Evolutionary conservation across 2,329 filamentous ascomycete species (phyloP).

Genomic region (Venturia asperata): DNA sequence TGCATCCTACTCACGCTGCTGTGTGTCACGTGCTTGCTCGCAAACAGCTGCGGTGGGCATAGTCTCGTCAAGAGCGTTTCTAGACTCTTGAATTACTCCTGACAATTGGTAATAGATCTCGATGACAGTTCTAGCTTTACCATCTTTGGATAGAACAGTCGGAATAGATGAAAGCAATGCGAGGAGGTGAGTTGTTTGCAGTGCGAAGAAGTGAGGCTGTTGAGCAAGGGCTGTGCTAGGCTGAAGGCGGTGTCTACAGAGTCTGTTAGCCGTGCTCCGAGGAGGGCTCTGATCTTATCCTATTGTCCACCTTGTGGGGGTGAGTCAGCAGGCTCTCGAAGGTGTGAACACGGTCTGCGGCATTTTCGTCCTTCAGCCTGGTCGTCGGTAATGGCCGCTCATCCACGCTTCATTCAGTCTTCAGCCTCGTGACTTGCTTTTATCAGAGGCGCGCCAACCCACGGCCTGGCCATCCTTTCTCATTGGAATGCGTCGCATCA

Average conservation of each 20-base stretch:
- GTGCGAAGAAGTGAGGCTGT: not conserved
- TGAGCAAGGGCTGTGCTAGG: not conserved
- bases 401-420: not conserved
- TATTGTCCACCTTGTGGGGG: not conserved
- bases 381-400: not conserved
- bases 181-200: not conserved
- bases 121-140: too few relatives aligned
- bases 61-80: too few relatives aligned
- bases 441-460: not conserved
- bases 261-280: not conserved
- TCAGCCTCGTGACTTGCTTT: not conserved
- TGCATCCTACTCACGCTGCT: not conserved
- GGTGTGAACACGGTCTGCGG: not conserved
- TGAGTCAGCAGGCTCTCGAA: not conserved
- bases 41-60: too few relatives aligned
- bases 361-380: not conserved
- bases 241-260: not conserved
- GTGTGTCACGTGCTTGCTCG: not conserved
- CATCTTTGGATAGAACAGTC: too few relatives aligned
- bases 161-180: too few relatives aligned
- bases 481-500: not conserved
- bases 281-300: not conserved
- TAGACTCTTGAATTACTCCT: too few relatives aligned
- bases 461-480: not conserved
- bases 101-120: too few relatives aligned